Conservation (phyloP, 2,329 filamentous ascomycete species). For the Exophiala sideris region DNA sequence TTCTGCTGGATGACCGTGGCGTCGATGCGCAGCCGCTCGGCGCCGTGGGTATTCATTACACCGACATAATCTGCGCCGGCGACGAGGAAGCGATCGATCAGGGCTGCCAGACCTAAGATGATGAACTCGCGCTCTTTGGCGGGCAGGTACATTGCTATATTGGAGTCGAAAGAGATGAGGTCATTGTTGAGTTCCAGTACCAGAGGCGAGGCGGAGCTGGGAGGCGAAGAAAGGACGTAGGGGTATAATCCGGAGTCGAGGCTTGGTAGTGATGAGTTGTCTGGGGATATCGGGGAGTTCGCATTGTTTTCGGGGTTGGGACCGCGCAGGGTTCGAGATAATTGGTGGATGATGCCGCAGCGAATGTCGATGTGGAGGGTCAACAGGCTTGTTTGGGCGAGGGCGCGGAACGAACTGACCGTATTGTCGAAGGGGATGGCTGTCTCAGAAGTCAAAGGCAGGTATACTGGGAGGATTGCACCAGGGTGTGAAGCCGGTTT, state of each 20-base stretch:
- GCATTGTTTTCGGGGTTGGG: slow-evolving; percentile 32
- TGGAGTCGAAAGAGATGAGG: slow-evolving; percentile 84
- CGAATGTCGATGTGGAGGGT: slow-evolving; percentile 87
- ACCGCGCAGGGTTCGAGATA: slow-evolving; percentile 62
- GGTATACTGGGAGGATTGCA: slow-evolving; percentile 60
- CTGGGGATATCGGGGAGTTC: slow-evolving; percentile 29
- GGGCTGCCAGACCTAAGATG: slow-evolving; percentile 67
- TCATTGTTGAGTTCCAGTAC: slow-evolving; percentile 81
- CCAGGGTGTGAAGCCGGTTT: slow-evolving; percentile 10
- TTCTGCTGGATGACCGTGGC: slow-evolving; percentile 95
- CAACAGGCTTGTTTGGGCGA: slow-evolving; percentile 74
- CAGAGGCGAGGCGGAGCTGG: slow-evolving; percentile 53
- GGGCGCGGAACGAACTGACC: slow-evolving; percentile 74
- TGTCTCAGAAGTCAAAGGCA: slow-evolving; percentile 84
- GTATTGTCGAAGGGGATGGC: slow-evolving; percentile 86
- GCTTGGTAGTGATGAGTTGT: slow-evolving; percentile 48
- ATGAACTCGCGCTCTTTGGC: slow-evolving; percentile 70
- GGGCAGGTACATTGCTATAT: slow-evolving; percentile 69
- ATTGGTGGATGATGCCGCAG: slow-evolving; percentile 77
- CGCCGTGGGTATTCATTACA: slow-evolving; percentile 80
- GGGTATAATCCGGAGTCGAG: slow-evolving; percentile 43
- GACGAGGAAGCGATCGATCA: slow-evolving; percentile 78
- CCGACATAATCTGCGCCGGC: slow-evolving; percentile 67
- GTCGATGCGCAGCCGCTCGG: slow-evolving; percentile 86
- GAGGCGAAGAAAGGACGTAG: slow-evolving; percentile 41